Evolutionary conservation across 306 rosid genomes (phyloP), one percentile per base, ranked within the genome.

Genomic region (Gleditsia sinensis): DNA sequence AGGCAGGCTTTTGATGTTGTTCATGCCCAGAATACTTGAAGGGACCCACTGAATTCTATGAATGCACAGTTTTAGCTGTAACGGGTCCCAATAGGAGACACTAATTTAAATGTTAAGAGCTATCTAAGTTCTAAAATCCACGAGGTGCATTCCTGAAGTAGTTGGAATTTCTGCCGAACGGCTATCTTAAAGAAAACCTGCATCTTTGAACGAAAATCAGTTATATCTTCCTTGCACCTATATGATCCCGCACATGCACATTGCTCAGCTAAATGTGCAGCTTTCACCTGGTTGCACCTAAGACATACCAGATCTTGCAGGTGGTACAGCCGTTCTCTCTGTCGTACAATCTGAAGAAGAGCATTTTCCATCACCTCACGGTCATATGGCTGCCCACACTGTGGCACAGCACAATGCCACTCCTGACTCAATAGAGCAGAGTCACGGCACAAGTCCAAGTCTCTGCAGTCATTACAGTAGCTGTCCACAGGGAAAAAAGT

Each of bases 361-460:
- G 90, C 86, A 72, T 90, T 91, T 76, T 89, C 96, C 90, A 89
- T 94, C 71, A 84, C 86, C 78, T 87, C 94, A 2, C 86, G 83
- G 78, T 94, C 87, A 74, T 94, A 91, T 33, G 96, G 97, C 67
- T 94, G 97, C 49, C 91, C 96, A 42, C 98, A 94, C 72, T 89
- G 98, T 13, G 94, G 90, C 79, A 89, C 90, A 9, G 85, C 90
- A 66, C 98, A 94, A 34, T 71, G 81, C 98, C 97, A 91, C 81
- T 94, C 96, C 79, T 86, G 82, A 20, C 81, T 77, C 64, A 81
- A 64, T 62, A 89, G 79, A 71, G 83, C 81, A 1, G 92, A 69
- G 78, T 91, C 98, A 5, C 92, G 94, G 72, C 94, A 87, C 80
- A 91, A 82, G 76, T 93, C 96, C 79, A 93, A 78, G 74, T 93